A percentile compares a stretch with the other conserved stretches of the same genome.
These are phyloP conservation scores for Ensete glaucum DNA, from an alignment of 176 grass and related monocot genomes.

Conservation along the genomic window DNA sequence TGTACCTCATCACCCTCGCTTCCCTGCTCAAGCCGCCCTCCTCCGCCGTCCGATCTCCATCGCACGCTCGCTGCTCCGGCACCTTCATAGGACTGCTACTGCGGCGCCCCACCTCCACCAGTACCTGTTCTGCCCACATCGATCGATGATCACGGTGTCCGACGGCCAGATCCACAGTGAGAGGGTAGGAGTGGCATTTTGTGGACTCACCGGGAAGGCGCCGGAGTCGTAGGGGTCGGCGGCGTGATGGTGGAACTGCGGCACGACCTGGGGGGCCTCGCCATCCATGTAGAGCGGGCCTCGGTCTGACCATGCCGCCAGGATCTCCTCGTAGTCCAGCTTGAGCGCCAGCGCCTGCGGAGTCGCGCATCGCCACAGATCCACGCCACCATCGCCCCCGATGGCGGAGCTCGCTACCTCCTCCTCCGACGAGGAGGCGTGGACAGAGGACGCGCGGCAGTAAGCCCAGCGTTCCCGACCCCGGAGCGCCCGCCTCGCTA, in stretches of 20 bases:
- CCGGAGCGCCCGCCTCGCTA: constrained; percentile 60
- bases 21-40: constrained; percentile 21
- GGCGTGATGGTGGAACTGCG: constrained; percentile 23
- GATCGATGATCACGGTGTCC: neutral
- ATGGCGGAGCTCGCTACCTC: constrained; percentile 28
- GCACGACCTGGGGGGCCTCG: constrained; percentile 26
- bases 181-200: neutral
- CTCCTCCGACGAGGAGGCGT: constrained; percentile 31
- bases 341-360: constrained; percentile 40
- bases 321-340: constrained; percentile 80
- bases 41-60: neutral
- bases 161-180: neutral
- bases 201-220: constrained; percentile 19
- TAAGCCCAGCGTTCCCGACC: constrained; percentile 81
- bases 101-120: constrained; percentile 41
- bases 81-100: constrained; percentile 11
- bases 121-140: constrained; percentile 31
- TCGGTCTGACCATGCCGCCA: constrained; percentile 63
- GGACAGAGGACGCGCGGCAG: constrained; percentile 38
- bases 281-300: constrained; percentile 76
- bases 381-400: neutral
- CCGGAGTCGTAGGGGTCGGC: neutral
- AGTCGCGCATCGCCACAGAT: constrained; percentile 9
- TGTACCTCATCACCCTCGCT: constrained; percentile 64
- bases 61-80: constrained; percentile 11